Percentiles rank a stretch among this genome's conserved stretches.
Evolutionary conservation across 495 filamentous ascomycete genomes (phyloP).

Genomic region (Aspergillus funiculosus): DNA sequence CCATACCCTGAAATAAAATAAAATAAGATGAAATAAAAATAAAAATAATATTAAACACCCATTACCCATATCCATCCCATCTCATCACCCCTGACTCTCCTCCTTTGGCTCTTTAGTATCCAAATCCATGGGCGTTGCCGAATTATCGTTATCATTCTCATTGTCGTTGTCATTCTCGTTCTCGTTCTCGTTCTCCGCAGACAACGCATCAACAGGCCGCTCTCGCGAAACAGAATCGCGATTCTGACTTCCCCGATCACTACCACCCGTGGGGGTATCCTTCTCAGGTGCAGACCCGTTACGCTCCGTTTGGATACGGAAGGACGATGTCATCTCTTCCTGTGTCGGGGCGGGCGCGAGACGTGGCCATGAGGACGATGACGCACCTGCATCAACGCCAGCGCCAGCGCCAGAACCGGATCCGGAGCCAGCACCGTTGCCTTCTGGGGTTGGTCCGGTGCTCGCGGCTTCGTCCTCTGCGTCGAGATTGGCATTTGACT

Average conservation of each 20-base stretch:
- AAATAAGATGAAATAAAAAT: slow-evolving; percentile 19
- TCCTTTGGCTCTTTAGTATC: slow-evolving; percentile 35
- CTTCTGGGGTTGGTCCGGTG: slow-evolving; percentile 20
- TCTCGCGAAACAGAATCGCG: slow-evolving; percentile 20
- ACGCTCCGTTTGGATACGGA: slow-evolving; percentile 34
- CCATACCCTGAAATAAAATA: slow-evolving; percentile 17
- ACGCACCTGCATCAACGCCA: no score
- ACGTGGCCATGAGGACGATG: slow-evolving; percentile 28
- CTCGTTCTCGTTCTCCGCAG: no score
- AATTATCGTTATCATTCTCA: no score
- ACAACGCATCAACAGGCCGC: slow-evolving; percentile 15
- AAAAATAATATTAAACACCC: slow-evolving; percentile 18
- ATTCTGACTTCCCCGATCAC: slow-evolving; percentile 23
- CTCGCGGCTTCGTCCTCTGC: slow-evolving; percentile 21
- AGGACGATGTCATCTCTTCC: slow-evolving; percentile 38
- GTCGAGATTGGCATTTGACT: slow-evolving; percentile 30
- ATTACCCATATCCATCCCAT: no score
- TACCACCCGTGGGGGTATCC: slow-evolving; percentile 23
- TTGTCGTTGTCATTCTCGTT: no score
- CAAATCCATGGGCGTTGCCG: slow-evolving; percentile 40
- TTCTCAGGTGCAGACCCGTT: slow-evolving; percentile 26
- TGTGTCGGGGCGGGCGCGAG: slow-evolving; percentile 39
- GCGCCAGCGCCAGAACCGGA: no score
- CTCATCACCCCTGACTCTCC: slow-evolving; percentile 24
- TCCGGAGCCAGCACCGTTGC: slow-evolving; percentile 15